Percentiles rank a stretch among this genome's conserved stretches.
Conservation (phyloP, 345 rosid species). For the Eucalyptus erythrocorys region DNA sequence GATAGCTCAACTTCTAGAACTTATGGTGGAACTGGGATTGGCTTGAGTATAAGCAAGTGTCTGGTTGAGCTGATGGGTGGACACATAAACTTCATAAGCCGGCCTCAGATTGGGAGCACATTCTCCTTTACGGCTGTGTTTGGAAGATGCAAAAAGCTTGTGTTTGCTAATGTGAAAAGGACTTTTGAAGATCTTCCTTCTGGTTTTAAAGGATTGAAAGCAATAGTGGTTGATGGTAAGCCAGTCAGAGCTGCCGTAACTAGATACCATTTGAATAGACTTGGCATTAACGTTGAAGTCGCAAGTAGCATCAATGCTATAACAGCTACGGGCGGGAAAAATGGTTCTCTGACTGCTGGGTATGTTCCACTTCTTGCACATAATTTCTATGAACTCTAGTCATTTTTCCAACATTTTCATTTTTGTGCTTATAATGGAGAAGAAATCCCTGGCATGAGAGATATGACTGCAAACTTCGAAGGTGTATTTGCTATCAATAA, state of each 20-base stretch:
- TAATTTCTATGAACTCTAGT: background rate
- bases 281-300: constrained; percentile 68
- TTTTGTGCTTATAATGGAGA: background rate
- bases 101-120: constrained; percentile 78
- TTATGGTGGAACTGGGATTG: constrained; percentile 96
- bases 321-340: constrained; percentile 21
- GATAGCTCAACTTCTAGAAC: constrained; percentile 93
- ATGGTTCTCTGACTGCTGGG: constrained; percentile 43
- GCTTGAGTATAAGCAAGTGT: constrained; percentile 93
- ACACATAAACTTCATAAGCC: constrained; percentile 70
- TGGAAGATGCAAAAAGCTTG: constrained; percentile 31
- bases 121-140: constrained; percentile 69
- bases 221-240: constrained; percentile 70
- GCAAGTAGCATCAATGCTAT: constrained; percentile 34
- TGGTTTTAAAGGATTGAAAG: constrained; percentile 68
- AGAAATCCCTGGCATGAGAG: background rate
- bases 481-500: background rate
- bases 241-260: constrained; percentile 92
- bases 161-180: constrained; percentile 20
- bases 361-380: constrained; percentile 10
- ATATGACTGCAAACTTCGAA: background rate
- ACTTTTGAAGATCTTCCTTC: constrained; percentile 58
- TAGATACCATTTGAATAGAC: constrained; percentile 81
- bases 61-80: constrained; percentile 94
- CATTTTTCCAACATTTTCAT: background rate